Conservation (phyloP, 2,329 filamentous ascomycete genomes). For the Cladosporium sp. region DNA sequence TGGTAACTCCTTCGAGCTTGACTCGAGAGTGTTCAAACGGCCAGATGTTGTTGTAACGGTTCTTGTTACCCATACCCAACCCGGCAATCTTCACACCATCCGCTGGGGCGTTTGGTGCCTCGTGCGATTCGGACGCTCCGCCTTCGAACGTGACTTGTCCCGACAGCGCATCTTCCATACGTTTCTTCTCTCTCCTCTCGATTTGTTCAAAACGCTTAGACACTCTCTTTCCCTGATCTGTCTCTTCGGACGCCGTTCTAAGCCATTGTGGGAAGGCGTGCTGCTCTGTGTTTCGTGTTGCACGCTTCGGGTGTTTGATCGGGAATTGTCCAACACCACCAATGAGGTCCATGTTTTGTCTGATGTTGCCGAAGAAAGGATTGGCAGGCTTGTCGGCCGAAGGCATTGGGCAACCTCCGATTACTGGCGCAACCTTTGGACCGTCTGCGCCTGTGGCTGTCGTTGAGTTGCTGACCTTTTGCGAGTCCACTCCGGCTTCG, state of each 20-base stretch:
- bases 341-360: slow-evolving; percentile 93
- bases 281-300: slow-evolving; percentile 51
- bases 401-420: slow-evolving; percentile 85
- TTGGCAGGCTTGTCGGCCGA: slow-evolving; percentile 68
- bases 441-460: slow-evolving; percentile 51
- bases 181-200: slow-evolving; percentile 80
- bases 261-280: slow-evolving; percentile 74
- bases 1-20: slow-evolving; percentile 67
- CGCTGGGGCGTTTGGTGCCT: slow-evolving; percentile 22
- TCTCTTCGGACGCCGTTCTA: slow-evolving; percentile 63
- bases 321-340: slow-evolving; percentile 84
- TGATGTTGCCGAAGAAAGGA: slow-evolving; percentile 93
- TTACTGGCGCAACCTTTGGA: slow-evolving; percentile 70
- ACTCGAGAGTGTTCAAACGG: slow-evolving; percentile 94
- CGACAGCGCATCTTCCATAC: slow-evolving; percentile 84
- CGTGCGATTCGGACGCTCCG: slow-evolving; percentile 38
- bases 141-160: slow-evolving; percentile 60
- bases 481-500: slow-evolving; percentile 46
- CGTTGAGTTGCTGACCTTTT: slow-evolving; percentile 13
- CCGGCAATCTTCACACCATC: slow-evolving; percentile 74
- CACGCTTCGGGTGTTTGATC: slow-evolving; percentile 58
- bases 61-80: slow-evolving; percentile 92
- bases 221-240: slow-evolving; percentile 76
- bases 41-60: slow-evolving; percentile 96
- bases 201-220: slow-evolving; percentile 82